Conservation (phyloP, 2,329 filamentous ascomycete species). For the Dichotomopilus funicola region DNA sequence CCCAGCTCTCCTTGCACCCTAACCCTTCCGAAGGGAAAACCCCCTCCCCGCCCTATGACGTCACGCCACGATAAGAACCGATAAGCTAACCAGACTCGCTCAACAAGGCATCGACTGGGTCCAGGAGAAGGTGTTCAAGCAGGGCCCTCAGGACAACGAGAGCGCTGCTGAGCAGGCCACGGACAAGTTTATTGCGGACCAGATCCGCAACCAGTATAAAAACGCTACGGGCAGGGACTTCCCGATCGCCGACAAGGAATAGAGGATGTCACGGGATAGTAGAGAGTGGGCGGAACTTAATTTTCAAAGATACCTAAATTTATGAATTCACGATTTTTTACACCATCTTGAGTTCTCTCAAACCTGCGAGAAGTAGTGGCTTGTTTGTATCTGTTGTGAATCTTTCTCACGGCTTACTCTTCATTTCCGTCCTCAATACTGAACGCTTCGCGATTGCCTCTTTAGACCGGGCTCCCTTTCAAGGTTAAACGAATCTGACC, state of each 20-base stretch:
- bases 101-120: conserved; percentile 64
- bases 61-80: no score
- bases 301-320: no score
- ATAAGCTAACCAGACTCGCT: neutral
- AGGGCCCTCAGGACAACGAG: conserved; percentile 67
- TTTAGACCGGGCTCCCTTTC: no score
- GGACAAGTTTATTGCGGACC: conserved; percentile 71
- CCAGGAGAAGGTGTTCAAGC: conserved; percentile 66
- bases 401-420: no score
- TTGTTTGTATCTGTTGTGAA: no score
- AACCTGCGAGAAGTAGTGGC: no score
- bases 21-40: neutral
- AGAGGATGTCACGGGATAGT: conserved; percentile 24
- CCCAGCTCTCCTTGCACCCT: neutral
- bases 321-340: no score
- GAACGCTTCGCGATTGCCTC: no score
- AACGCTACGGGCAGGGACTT: conserved; percentile 59
- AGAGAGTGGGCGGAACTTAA: neutral
- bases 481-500: no score
- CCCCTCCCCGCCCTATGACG: neutral
- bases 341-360: no score
- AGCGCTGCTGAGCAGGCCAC: conserved; percentile 73
- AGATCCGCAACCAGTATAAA: conserved; percentile 67
- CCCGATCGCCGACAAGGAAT: conserved; percentile 44
- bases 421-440: no score